Percentiles rank a stretch among this genome's conserved stretches.
phyloP scores from a whole-genome alignment of 495 filamentous ascomycete species.

The Cetradonia linearis region DNA sequence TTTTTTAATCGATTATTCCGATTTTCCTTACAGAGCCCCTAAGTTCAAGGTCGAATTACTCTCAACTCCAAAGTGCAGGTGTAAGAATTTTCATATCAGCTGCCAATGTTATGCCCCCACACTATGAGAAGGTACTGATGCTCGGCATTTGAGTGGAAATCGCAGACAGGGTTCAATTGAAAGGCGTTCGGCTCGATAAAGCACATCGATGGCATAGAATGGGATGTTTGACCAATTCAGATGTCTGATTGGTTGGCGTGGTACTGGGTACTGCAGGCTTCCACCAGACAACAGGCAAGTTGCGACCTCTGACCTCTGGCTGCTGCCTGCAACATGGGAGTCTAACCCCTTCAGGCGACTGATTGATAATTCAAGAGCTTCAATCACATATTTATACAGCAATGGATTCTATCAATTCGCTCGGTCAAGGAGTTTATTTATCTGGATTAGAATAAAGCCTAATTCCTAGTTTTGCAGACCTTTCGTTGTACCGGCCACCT shows the following conservation, averaged over 20 bases:
- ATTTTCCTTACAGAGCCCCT: no score
- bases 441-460: background rate
- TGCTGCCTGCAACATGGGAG: background rate
- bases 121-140: background rate
- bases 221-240: no score
- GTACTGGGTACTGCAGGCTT: no score
- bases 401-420: background rate
- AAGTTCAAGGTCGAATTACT: conserved; percentile 12
- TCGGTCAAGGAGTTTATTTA: background rate
- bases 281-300: no score
- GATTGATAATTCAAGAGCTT: background rate
- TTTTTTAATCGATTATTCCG: no score
- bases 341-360: background rate
- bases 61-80: conserved; percentile 12
- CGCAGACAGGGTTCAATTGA: background rate
- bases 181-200: no score
- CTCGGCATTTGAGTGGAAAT: background rate
- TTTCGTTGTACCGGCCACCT: background rate
- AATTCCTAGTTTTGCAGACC: background rate
- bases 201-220: no score
- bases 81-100: conserved; percentile 16
- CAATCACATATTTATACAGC: background rate
- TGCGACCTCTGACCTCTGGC: no score
- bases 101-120: conserved; percentile 4
- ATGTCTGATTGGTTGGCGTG: no score